phyloP scores from a whole-genome alignment of 1,284 basidiomycete species.

The Wolfiporia cocos region DNA sequence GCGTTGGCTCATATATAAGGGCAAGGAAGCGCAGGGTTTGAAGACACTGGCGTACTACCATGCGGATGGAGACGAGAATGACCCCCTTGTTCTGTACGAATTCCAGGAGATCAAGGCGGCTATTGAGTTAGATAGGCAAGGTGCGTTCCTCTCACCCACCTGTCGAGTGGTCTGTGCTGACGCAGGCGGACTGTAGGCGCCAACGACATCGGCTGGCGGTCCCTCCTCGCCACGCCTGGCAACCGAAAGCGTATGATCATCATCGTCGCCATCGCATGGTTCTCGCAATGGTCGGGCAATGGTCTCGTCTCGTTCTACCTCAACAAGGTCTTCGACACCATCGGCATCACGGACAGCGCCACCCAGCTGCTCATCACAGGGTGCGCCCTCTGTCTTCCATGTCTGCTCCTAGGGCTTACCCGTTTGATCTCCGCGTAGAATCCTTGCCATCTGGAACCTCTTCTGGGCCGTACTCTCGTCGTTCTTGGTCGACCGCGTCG shows the following conservation, averaged over 20 bases:
- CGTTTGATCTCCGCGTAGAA: slow-evolving; percentile 20
- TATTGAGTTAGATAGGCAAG: slow-evolving; percentile 53
- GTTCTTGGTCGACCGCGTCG: slow-evolving; percentile 50
- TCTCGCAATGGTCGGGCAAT: slow-evolving; percentile 74
- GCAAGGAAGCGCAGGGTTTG: slow-evolving; percentile 54
- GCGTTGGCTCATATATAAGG: slow-evolving; percentile 65
- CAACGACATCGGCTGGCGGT: slow-evolving; percentile 53
- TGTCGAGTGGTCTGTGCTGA: background rate
- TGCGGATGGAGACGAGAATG: slow-evolving; percentile 62
- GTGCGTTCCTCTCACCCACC: slow-evolving; percentile 14
- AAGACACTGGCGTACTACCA: slow-evolving; percentile 68
- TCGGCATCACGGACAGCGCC: slow-evolving; percentile 59
- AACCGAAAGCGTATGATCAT: slow-evolving; percentile 66
- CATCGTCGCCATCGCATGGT: slow-evolving; percentile 64
- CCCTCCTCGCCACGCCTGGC: slow-evolving; percentile 50
- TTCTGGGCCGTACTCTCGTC: slow-evolving; percentile 55
- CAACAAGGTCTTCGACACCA: slow-evolving; percentile 61
- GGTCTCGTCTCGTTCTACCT: slow-evolving; percentile 76
- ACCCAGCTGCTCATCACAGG: slow-evolving; percentile 41
- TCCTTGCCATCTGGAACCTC: slow-evolving; percentile 72
- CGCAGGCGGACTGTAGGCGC: slow-evolving; percentile 16
- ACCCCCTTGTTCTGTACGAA: slow-evolving; percentile 68
- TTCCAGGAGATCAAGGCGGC: slow-evolving; percentile 76
- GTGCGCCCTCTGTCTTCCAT: slow-evolving; percentile 29
- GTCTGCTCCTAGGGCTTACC: slow-evolving; percentile 24